A percentile compares a stretch with the other conserved stretches of the same genome.
Conservation (phyloP, 495 filamentous ascomycete genomes). For the Talaromyces borbonicus region DNA sequence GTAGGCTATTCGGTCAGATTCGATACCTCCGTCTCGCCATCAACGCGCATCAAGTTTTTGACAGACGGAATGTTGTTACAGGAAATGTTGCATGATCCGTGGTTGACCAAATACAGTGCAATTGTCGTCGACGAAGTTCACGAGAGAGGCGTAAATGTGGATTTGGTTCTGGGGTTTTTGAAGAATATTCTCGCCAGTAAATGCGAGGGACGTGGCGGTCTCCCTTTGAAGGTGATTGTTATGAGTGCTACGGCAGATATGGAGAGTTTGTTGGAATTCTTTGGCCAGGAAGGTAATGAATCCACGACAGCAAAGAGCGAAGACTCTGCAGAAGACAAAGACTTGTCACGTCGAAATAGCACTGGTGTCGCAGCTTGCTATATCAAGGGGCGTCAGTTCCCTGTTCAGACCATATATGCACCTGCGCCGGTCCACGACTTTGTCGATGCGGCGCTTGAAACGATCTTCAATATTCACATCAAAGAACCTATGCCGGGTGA, state of each 20-base stretch:
- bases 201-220: constrained; percentile 48
- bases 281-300: constrained; percentile 34
- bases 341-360: not conserved
- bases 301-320: constrained; percentile 5
- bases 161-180: constrained; percentile 80
- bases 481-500: constrained; percentile 87
- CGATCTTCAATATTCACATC: constrained; percentile 81
- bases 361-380: constrained; percentile 44
- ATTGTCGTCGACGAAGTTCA: constrained; percentile 96
- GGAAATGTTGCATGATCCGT: constrained; percentile 82
- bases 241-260: constrained; percentile 97
- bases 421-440: constrained; percentile 72
- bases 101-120: constrained; percentile 73
- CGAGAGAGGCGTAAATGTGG: constrained; percentile 93
- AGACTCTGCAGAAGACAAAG: not conserved
- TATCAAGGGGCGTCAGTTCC: constrained; percentile 82
- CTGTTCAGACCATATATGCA: constrained; percentile 70
- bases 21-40: constrained; percentile 68
- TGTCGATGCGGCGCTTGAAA: constrained; percentile 68
- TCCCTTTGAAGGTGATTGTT: constrained; percentile 77
- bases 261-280: constrained; percentile 66
- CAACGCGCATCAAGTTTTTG: constrained; percentile 78
- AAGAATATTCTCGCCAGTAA: constrained; percentile 57
- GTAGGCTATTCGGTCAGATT: constrained; percentile 95
- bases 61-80: constrained; percentile 97